phyloP scores from a whole-genome alignment of 106 monocot species.

The Iris macrosiphon region DNA sequence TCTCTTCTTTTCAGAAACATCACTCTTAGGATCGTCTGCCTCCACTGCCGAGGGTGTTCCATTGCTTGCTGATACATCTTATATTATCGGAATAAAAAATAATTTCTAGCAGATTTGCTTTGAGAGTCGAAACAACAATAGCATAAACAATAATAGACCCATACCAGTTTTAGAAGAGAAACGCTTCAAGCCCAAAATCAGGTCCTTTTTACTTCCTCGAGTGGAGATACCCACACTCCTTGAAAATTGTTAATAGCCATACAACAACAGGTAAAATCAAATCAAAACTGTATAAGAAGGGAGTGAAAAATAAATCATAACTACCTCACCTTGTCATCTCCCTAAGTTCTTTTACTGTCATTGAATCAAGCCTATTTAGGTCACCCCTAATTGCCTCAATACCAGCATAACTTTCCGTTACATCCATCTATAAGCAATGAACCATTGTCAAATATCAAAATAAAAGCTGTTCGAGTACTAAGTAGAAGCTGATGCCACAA shows the following conservation, averaged over 20 bases:
- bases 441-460: not conserved
- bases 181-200: conserved; percentile 48
- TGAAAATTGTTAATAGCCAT: conserved; percentile 5
- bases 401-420: conserved; percentile 9
- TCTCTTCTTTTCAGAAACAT: conserved; percentile 37
- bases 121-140: not conserved
- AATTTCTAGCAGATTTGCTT: conserved; percentile 1
- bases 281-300: not conserved
- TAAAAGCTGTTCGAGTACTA: not conserved
- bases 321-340: conserved; percentile 42
- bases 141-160: not conserved
- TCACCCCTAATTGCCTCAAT: conserved; percentile 37
- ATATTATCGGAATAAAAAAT: not conserved
- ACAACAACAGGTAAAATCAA: not conserved
- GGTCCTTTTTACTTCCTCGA: conserved; percentile 66
- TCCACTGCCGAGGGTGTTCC: conserved; percentile 2
- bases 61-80: conserved; percentile 10
- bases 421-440: conserved; percentile 29
- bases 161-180: conserved; percentile 25
- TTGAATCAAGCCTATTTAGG: conserved; percentile 36
- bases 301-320: not conserved
- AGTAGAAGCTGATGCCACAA: not conserved
- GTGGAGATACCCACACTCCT: conserved; percentile 54
- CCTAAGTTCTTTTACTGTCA: conserved; percentile 73
- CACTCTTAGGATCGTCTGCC: not conserved